Evolutionary conservation across 1,284 basidiomycete genomes (phyloP), one percentile per base, ranked within the genome.

Genomic region (Mycosarcoma maydis): DNA sequence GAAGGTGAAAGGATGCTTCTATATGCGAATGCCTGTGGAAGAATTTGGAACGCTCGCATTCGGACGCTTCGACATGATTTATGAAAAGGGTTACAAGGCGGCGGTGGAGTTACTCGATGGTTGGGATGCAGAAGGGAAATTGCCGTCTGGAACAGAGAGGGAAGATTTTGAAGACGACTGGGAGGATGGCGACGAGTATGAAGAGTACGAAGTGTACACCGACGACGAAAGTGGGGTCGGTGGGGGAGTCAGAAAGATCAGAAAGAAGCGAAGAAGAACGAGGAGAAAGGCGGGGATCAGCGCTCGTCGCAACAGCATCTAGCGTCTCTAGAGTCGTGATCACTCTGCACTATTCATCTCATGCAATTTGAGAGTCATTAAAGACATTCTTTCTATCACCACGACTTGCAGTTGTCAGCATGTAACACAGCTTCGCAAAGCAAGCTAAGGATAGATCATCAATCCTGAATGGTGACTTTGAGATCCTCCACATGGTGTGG

Each of bases 1-100:
- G 82, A 87, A 87, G 3, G 87, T 90, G 5, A 90, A 90, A 6
- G 90, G 90, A 0, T 94, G 92, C 79, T 84, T 97, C 42, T 98
- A 98, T 81, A 90, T 97, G 83, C 87, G 89, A 55, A 92, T 98
- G 91, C 96, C 96, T 0, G 94, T 98, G 17, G 77, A 80, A 36
- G 59, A 65, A 17, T 78, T 75, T 40, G 75, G 75, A 17, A 80
- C 80, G 26, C 62, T 81, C n/a, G 75, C 78, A 29, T 81, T 81
- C 47, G 73, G 73, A 32, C 62, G 92, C 76, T 84, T 84, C 50
- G 64, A 71, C 39, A 82, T 81, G 64, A 90, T 98, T 34, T 86
- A 90, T 76, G 87, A 88, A 71, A 89, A 90, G 76, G 95, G 96
- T 0, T 91, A 94, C 77, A 82, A 86, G 8, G 90, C 91, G 1